These are phyloP conservation scores for Pseudotulostoma volvatum DNA, from an alignment of 495 filamentous ascomycete genomes.

Conservation along the genomic window DNA sequence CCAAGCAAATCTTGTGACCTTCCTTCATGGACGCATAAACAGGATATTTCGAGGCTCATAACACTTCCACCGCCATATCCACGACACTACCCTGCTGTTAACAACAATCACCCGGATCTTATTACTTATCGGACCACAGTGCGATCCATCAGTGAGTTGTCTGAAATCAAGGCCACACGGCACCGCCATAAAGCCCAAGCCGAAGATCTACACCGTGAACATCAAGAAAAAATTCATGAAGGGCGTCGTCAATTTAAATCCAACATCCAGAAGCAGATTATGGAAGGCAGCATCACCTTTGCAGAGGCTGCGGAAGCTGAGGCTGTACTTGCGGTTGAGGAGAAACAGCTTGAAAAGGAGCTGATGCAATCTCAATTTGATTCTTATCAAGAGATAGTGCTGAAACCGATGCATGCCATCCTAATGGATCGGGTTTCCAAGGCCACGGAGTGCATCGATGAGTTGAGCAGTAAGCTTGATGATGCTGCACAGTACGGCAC, in stretches of 20 bases:
- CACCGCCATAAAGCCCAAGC: conserved; percentile 34
- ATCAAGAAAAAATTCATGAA: conserved; percentile 27
- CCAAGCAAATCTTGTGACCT: conserved; percentile 6
- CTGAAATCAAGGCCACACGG: conserved; percentile 52
- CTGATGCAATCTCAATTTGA: conserved; percentile 59
- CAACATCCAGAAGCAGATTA: conserved; percentile 59
- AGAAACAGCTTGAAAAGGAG: conserved; percentile 43
- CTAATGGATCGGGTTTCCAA: conserved; percentile 45
- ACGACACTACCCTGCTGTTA: conserved; percentile 82
- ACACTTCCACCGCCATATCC: conserved; percentile 90
- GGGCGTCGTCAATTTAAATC: conserved; percentile 33
- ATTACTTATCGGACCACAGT: conserved; percentile 59
- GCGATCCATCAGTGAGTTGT: conserved; percentile 58
- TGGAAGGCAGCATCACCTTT: conserved; percentile 58
- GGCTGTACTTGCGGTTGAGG: conserved; percentile 43
- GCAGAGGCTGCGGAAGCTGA: conserved; percentile 68
- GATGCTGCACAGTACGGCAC: conserved; percentile 53
- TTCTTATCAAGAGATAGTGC: conserved; percentile 53
- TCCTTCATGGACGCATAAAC: conserved; percentile 18
- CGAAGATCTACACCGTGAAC: conserved; percentile 20
- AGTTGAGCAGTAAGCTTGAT: conserved; percentile 53
- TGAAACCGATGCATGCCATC: conserved; percentile 61
- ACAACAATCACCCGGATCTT: conserved; percentile 85
- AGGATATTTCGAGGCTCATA: conserved; percentile 83
- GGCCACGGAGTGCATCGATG: conserved; percentile 50